phyloP scores from a whole-genome alignment of 306 rosid species.

The Castanospermum australe region DNA sequence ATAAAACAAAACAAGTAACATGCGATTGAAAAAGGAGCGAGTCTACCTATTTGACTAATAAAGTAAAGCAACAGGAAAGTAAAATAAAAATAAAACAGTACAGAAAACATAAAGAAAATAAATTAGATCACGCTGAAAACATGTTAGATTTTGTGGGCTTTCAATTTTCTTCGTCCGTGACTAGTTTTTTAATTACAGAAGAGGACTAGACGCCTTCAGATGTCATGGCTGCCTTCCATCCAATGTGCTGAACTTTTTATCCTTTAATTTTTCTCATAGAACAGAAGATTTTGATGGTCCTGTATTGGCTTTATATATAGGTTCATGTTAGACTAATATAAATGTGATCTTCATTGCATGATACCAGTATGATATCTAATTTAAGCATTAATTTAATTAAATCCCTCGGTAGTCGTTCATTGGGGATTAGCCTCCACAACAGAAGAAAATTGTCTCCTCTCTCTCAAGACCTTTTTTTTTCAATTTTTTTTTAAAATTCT shows the following conservation, averaged over 20 bases:
- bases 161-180: slow-evolving; percentile 22
- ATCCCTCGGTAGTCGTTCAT: not conserved
- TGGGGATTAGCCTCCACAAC: slow-evolving; percentile 13
- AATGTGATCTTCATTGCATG: slow-evolving; percentile 2
- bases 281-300: not conserved
- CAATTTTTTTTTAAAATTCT: slow-evolving; percentile 11
- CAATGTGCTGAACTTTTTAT: not conserved
- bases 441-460: slow-evolving; percentile 9
- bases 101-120: slow-evolving; percentile 18
- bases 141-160: slow-evolving; percentile 42
- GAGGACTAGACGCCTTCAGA: not conserved
- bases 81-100: slow-evolving; percentile 28
- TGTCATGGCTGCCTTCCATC: not conserved
- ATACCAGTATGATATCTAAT: not conserved
- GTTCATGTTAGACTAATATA: not conserved
- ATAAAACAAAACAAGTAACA: slow-evolving; percentile 13
- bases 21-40: slow-evolving; percentile 20
- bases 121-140: slow-evolving; percentile 29
- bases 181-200: slow-evolving; percentile 6
- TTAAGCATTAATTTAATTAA: not conserved
- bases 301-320: not conserved
- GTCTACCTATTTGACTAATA: slow-evolving; percentile 39
- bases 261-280: not conserved
- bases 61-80: slow-evolving; percentile 42
- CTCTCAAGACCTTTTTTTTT: slow-evolving; percentile 10